phyloP scores from a whole-genome alignment of 495 filamentous ascomycete species.

The Cercophora samala region DNA sequence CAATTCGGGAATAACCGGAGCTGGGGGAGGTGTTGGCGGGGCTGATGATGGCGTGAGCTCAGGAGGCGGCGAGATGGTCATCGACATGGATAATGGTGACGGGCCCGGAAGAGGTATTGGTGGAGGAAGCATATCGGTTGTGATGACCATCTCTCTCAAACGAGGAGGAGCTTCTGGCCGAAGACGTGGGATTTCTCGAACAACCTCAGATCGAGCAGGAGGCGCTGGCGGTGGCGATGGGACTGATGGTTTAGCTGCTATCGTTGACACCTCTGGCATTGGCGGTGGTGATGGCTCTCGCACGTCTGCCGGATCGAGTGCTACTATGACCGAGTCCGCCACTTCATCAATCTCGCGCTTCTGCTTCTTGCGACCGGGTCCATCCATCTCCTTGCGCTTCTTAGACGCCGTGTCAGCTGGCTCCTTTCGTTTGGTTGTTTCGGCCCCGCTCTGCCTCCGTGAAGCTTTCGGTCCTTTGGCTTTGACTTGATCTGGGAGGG shows the following conservation, averaged over 20 bases:
- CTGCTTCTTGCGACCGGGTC: background rate
- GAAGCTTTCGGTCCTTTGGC: slow-evolving; percentile 28
- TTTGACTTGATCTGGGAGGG: slow-evolving; percentile 34
- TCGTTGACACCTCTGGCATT: background rate
- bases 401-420: slow-evolving; percentile 21
- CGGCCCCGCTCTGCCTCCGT: slow-evolving; percentile 27
- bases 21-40: background rate
- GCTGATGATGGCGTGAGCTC: background rate
- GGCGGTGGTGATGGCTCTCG: background rate
- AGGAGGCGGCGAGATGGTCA: background rate
- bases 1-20: background rate
- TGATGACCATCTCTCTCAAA: background rate
- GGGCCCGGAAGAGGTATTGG: background rate
- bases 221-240: background rate
- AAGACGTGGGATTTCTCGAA: slow-evolving; percentile 9
- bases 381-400: slow-evolving; percentile 21
- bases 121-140: background rate
- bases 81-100: slow-evolving; percentile 1
- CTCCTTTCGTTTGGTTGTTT: slow-evolving; percentile 30
- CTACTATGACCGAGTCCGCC: background rate
- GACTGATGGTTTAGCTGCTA: background rate
- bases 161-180: slow-evolving; percentile 5
- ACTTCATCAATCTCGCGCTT: slow-evolving; percentile 9
- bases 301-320: background rate
- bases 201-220: background rate